phyloP scores from a whole-genome alignment of 768 basidiomycete genomes.

The Boletus sp. region DNA sequence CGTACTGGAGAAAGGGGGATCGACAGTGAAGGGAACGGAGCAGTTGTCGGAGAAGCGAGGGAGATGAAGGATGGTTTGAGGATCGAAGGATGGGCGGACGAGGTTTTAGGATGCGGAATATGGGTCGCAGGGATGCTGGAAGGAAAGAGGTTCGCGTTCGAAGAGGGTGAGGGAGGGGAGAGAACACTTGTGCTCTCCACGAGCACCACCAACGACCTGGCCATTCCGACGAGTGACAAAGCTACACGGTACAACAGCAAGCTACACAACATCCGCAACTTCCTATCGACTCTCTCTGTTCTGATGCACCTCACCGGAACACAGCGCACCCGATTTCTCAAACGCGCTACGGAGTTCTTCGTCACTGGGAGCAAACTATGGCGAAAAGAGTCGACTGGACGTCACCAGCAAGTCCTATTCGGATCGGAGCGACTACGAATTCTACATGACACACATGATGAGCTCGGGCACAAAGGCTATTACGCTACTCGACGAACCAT shows the following conservation, averaged over 20 bases:
- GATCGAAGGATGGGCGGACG: no score
- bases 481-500: no score
- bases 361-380: constrained; percentile 16
- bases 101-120: constrained; percentile 1
- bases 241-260: background rate
- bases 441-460: background rate
- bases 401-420: constrained; percentile 25
- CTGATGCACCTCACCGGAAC: background rate
- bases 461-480: constrained; percentile 2
- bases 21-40: no score
- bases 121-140: background rate
- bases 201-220: background rate
- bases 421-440: background rate
- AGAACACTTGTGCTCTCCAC: no score
- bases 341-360: constrained; percentile 14
- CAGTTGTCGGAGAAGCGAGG: no score
- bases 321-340: background rate
- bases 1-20: no score
- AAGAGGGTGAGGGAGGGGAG: background rate
- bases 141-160: background rate
- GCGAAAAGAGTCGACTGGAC: constrained; percentile 16
- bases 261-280: background rate
- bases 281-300: background rate
- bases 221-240: no score
- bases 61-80: no score